phyloP scores from a whole-genome alignment of 2,329 filamentous ascomycete species.

The Emericellopsis atlantica region DNA sequence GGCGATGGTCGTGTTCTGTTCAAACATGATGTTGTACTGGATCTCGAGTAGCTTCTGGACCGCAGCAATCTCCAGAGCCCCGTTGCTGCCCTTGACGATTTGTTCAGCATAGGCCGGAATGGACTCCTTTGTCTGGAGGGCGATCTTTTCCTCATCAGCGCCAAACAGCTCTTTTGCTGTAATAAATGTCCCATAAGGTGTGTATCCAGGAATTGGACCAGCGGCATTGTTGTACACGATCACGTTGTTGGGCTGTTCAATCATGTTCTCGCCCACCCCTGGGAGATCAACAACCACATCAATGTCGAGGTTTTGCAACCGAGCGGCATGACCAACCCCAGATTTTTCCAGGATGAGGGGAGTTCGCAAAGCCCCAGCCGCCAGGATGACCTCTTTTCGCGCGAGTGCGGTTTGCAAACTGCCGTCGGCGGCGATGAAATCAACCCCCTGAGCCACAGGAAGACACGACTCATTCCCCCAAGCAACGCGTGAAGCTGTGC shows the following conservation, averaged over 20 bases:
- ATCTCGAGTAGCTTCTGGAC: constrained; percentile 26
- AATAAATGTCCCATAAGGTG: constrained; percentile 18
- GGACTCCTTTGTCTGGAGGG: constrained; percentile 9
- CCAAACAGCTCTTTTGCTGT: constrained; percentile 22
- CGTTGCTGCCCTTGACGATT: constrained; percentile 11
- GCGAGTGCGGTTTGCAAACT: constrained; percentile 20
- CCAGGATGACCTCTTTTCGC: constrained; percentile 31
- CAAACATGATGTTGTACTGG: too few relatives aligned
- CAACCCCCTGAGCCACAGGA: constrained; percentile 18
- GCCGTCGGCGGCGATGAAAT: constrained; percentile 15
- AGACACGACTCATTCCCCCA: constrained; percentile 9
- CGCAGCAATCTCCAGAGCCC: constrained; percentile 13
- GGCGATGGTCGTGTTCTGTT: too few relatives aligned
- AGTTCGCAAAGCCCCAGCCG: constrained; percentile 34
- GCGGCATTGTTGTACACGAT: constrained; percentile 10
- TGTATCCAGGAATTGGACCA: constrained; percentile 10
- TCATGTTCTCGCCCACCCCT: constrained; percentile 39
- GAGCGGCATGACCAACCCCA: constrained; percentile 32
- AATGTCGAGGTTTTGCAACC: constrained; percentile 28
- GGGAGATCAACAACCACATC: constrained; percentile 27
- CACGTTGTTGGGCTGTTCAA: constrained; percentile 30
- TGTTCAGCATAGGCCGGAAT: constrained; percentile 17
- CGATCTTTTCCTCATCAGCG: constrained; percentile 7
- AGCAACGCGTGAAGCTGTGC: constrained; percentile 20
- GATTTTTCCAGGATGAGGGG: constrained; percentile 40